Percentiles rank a stretch among this genome's conserved stretches.
phyloP scores from a whole-genome alignment of 129 eudicot genomes.

The Kitagawia praeruptora region DNA sequence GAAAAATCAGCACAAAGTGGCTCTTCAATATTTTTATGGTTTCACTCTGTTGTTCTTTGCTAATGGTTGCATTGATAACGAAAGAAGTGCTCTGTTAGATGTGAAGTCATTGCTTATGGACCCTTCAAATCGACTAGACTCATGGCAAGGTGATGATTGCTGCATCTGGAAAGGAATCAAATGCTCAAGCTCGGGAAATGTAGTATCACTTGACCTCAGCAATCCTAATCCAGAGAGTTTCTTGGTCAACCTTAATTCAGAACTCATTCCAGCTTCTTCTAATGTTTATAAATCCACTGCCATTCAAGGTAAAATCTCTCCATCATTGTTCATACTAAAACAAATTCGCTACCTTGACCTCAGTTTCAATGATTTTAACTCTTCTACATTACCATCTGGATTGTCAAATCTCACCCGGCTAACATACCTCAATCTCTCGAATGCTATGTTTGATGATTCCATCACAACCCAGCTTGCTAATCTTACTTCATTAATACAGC shows the following conservation, averaged over 20 bases:
- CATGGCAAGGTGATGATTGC: slow-evolving; percentile 3
- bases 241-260: neutral
- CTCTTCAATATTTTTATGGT: neutral
- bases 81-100: slow-evolving; percentile 4
- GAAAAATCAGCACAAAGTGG: neutral
- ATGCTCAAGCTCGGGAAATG: neutral
- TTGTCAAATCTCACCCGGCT: slow-evolving; percentile 20
- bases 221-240: slow-evolving; percentile 5
- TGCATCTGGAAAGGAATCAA: slow-evolving; percentile 5
- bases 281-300: neutral
- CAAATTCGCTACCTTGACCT: slow-evolving; percentile 22
- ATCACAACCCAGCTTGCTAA: slow-evolving; percentile 13
- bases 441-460: slow-evolving; percentile 20
- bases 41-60: neutral
- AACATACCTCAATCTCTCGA: slow-evolving; percentile 21
- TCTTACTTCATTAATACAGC: slow-evolving; percentile 4
- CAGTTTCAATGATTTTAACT: slow-evolving; percentile 5
- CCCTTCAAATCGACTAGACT: neutral
- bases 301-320: neutral
- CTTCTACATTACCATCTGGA: slow-evolving; percentile 17
- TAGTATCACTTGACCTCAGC: slow-evolving; percentile 1
- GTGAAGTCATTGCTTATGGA: neutral
- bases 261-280: slow-evolving; percentile 5
- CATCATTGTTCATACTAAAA: slow-evolving; percentile 2
- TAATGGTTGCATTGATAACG: slow-evolving; percentile 4